Evolutionary conservation across 2,329 filamentous ascomycete genomes (phyloP), one percentile per base, ranked within the genome.

Genomic region (Colletotrichum sp.): DNA sequence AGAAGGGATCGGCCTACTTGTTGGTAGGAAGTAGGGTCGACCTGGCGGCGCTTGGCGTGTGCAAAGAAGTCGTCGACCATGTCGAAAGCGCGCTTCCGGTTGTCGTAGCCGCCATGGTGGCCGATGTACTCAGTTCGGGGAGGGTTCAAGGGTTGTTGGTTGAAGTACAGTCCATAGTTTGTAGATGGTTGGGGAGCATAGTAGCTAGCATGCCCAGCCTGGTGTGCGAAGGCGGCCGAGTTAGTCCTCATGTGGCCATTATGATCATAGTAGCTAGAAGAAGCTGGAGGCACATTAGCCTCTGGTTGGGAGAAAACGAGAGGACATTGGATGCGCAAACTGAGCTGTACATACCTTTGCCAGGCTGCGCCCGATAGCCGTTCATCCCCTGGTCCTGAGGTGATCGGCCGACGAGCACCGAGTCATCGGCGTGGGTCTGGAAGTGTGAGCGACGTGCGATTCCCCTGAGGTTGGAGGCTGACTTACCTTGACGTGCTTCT

Each of bases 21-120:
- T 73, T 94, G 91, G 85, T 98, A 99, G n/a, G 94, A 97, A 70
- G 90, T 90, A 5, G 96, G 95, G 83, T 99, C 95, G 79, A 99
- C 94, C 80, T 96, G 93, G 82, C 96, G 94, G 81, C 96, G 95
- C 90, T 98, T 99, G 80, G 96, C 93, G 83, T 95, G 95, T 79
- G 95, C 95, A 79, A 99, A 98, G 87, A 99, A 98, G 83, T 98
- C 95, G 82, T 98, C 96, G 76, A 98, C 88, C 75, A 95, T 94
- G 81, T 98, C 96, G 80, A 94, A 95, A n/a, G 92, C 92, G 77
- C 96, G 95, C 87, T 96, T 97, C 82, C 95, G 92, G 79, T 92
- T 90, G 82, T 96, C 95, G 81, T 94, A 87, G 39, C 83, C 83
- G 26, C 83, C 80, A 44, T 92, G 89, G 82, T 94, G 93, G 78